Evolutionary conservation across 306 rosid genomes (phyloP), one percentile per base, ranked within the genome.

Genomic region (Rosa lucieae): DNA sequence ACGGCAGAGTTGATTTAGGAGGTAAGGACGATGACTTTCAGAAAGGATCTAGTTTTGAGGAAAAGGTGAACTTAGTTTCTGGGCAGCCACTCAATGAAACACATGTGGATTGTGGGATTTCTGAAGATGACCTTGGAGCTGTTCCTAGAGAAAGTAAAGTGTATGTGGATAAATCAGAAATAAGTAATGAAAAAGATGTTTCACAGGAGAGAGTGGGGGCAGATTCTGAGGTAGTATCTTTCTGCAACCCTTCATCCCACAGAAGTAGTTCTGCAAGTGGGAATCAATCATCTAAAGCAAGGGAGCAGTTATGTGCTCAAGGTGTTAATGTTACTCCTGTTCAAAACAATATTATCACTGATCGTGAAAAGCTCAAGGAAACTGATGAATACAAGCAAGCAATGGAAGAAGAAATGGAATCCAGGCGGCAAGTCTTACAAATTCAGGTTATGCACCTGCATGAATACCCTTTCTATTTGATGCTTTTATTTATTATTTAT

Each of bases 321-420:
- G 82, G 66, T 68, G 81, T 68, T 75, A 61, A 47, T 80, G 75
- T 12, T 43, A 29, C 66, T 68, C 40, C 86, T 18, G 61, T 68
- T 71, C 85, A 74, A 77, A 78, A 47, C 59, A 78, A 82, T 86
- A 77, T 92, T 77, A 85, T 95, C 76, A 89, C 80, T 77, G 89
- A 85, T 52, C 90, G 92, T 79, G 98, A 95, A 86, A 91, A 82
- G 88, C 88, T 85, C 43, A 95, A 95, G 90, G 97, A 88, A 68
- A 92, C 97, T 48, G 94, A 89, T 82, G 98, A 91, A 82, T 95
- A 91, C 86, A 95, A 85, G 80, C 89, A 67, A 82, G 97, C 93
- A 53, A 79, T 81, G 40, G 98, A 93, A 79, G 97, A 87, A 83
- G 99, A 95, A 85, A 88, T 92, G 98, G 92, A 90, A 51, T 78